Conservation (phyloP, 192 early-diverging fungal genomes). For the Ramicandelaber brevisporus region DNA sequence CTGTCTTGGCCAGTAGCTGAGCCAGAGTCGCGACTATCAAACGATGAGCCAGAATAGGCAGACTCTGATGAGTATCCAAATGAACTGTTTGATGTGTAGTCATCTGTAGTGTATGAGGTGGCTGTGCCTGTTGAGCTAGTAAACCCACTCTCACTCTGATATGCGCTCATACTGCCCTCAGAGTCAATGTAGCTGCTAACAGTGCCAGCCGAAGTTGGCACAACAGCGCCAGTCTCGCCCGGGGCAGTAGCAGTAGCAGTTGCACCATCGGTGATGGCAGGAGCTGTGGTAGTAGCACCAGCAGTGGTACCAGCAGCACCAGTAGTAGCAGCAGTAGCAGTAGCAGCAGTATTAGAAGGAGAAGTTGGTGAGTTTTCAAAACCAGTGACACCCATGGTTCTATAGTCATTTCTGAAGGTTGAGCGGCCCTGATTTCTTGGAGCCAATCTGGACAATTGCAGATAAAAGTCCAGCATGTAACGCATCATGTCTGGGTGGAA, state of each 20-base stretch:
- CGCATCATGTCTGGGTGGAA: constrained; percentile 20
- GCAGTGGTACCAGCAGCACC: constrained; percentile 4
- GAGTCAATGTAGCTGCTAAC: constrained; percentile 5
- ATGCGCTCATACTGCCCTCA: constrained; percentile 3
- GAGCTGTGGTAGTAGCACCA: constrained; percentile 12
- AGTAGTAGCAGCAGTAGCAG: constrained; percentile 8
- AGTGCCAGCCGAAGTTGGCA: constrained; percentile 6
- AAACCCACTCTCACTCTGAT: constrained; percentile 12
- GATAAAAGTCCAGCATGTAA: constrained; percentile 12
- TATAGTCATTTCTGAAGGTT: constrained; percentile 1
- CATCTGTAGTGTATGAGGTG: too few relatives aligned
- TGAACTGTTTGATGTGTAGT: too few relatives aligned
- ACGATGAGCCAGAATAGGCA: not conserved
- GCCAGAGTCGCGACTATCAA: constrained; percentile 10
- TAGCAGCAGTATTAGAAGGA: constrained; percentile 5
- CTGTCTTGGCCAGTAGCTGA: constrained; percentile 13
- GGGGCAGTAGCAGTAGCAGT: constrained; percentile 10
- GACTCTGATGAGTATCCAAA: not conserved
- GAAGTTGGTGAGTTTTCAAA: constrained; percentile 1
- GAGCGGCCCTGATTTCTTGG: constrained; percentile 1
- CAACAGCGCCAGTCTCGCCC: constrained; percentile 12
- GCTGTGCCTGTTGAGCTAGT: constrained; percentile 6
- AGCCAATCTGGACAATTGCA: constrained; percentile 3
- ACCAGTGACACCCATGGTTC: constrained; percentile 2
- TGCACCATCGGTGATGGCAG: constrained; percentile 4